Evolutionary conservation across 2,329 filamentous ascomycete species (phyloP), one percentile per base, ranked within the genome.

Genomic region (Whalleya microplaca): DNA sequence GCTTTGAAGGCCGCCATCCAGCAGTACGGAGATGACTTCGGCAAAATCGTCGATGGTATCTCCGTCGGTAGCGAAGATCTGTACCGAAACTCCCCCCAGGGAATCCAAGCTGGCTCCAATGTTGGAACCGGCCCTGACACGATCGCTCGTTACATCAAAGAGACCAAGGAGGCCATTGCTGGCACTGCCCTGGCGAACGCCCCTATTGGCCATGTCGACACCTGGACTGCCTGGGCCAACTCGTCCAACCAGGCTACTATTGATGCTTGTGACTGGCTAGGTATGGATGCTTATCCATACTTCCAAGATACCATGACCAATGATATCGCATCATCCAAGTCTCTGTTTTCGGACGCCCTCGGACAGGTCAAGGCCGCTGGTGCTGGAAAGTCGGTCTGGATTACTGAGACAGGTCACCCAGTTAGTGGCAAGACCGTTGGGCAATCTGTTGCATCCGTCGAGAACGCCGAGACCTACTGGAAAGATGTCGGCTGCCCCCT

Each of bases 341-440:
- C 73, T 18, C 84, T 92, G 48, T 95, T 96, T 79, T 78, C 87
- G 69, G 79, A 82, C 14, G 87, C 91, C 16, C 78, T 89, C 41
- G 75, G 80, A 48, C 79, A 81, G 56, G 90, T 89, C 32, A 73
- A 82, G 60, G 74, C 71, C 16, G 86, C 79, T 44, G 80, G 84
- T 37, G 77, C 80, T 37, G 84, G 83, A 69, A 94, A 92, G 81
- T 79, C 84, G 18, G 83, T 96, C 65, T 95, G 90, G 90, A 83
- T 96, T 61, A 95, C 92, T 23, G 92, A 96, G 81, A 95, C 91
- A 16, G 92, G 92, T 63, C 95, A 90, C 85, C 92, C 92, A 47
- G 85, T 92, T 51, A 85, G 80, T 66, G 92, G 92, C 53, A 76
- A 83, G 62, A 80, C 77, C 1, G 75, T 82, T 59, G 86, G 86